These are phyloP conservation scores for Antitrichia curtipendula DNA, from an alignment of 225 moss, liverwort and hornwort species.

Conservation along the genomic window DNA sequence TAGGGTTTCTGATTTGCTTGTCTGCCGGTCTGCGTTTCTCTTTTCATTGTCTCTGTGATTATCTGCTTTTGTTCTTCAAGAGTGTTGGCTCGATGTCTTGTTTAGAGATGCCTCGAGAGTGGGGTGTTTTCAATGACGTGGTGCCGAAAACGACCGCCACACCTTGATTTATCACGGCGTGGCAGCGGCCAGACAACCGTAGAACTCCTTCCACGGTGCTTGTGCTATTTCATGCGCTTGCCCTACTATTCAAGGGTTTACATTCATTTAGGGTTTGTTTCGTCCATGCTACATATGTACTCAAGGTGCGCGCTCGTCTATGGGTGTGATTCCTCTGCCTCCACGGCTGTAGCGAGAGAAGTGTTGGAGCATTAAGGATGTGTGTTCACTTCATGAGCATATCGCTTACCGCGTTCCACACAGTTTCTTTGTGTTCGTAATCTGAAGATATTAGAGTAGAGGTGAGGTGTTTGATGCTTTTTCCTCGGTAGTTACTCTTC, in stretches of 20 bases:
- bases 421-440: background rate
- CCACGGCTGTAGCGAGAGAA: constrained; percentile 11
- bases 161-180: background rate
- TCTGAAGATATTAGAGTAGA: constrained; percentile 27
- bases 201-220: constrained; percentile 48
- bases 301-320: constrained; percentile 1
- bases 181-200: constrained; percentile 54
- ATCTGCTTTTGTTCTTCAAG: too few relatives aligned
- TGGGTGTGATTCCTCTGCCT: constrained; percentile 6
- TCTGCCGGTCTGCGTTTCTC: rapidly evolving
- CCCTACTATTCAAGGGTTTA: constrained; percentile 47
- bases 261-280: background rate
- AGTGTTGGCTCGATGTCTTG: background rate
- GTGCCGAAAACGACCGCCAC: constrained; percentile 7
- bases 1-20: rapidly evolving
- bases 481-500: constrained; percentile 20
- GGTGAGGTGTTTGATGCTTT: background rate
- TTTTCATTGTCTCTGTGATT: rapidly evolving
- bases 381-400: constrained; percentile 1
- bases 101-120: background rate
- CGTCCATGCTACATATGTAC: background rate
- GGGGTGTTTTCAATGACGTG: background rate
- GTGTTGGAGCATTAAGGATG: constrained; percentile 17
- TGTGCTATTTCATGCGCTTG: constrained; percentile 12
- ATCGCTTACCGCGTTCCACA: constrained; percentile 26